Base-by-base conservation (phyloP, 805 yeast species). In the Citeromyces nyonsensis region DNA sequence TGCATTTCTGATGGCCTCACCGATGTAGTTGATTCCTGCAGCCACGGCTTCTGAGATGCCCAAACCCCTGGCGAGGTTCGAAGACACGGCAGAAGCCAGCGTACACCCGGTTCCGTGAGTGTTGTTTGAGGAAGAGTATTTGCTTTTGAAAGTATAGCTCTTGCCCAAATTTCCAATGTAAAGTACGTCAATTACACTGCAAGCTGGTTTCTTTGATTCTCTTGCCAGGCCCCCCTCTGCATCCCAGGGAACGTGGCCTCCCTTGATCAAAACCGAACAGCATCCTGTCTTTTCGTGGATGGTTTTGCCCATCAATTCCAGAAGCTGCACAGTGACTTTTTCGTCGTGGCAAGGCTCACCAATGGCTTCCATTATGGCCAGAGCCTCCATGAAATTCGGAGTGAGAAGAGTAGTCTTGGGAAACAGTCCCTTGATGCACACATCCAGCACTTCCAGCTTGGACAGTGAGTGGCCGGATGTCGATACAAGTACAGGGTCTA, bases 91-190 rank as follows among this genome's bases (percentile, higher is more conserved):
- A 1, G 94, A 74, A 0, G 93, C 73, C 32, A 85, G 58, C 0
- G 95, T 80, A 52, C 95, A 85, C 1, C 95, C 95, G 3, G 95
- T 82, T 9, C 95, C 95, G 49, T 85, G 95, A 1, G 82, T 72
- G 44, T 76, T 69, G 2, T 52, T 48, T 1, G 84, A 59, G 5
- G 54, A 45, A 9, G 69, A 49, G 39, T 44, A 65, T 2, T 49
- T 51, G 6, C 78, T 71, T 36, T 57, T 59, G 44, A 65, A 73
- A 1, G 68, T 46, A 1, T 63, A 54, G 28, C 55, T 43, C 2
- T 46, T 41, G 10, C 57, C 56, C 2, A 43, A 42, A n/a, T 43
- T 42, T 7, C 55, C 53, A 12, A 50, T 48, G 33, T 49, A 48
- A 10, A 44, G 43, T 22, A 44, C 45, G 37, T 48, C 56, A n/a